These are phyloP conservation scores for Penicillium robsamsonii DNA, from an alignment of 495 filamentous ascomycete species.

Conservation along the genomic window DNA sequence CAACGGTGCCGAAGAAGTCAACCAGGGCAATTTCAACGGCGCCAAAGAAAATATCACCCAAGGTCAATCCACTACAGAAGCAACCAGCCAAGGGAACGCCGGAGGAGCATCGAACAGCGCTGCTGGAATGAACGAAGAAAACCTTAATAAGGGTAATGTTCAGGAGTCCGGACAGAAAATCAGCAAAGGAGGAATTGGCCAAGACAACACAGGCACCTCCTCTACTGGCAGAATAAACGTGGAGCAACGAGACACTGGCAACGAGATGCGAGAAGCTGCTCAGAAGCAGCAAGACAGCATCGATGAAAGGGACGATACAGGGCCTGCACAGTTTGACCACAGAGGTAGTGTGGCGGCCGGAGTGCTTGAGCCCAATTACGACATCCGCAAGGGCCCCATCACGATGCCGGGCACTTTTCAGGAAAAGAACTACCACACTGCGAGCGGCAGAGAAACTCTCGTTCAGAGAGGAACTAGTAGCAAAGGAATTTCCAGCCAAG, in stretches of 20 bases:
- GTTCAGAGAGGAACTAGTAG: slow-evolving; percentile 1
- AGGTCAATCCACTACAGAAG: slow-evolving; percentile 13
- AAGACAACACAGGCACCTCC: slow-evolving; percentile 3
- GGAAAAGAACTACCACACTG: slow-evolving; percentile 5
- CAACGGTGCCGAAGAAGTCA: slow-evolving; percentile 10
- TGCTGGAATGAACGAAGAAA: slow-evolving; percentile 7
- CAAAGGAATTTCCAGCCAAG: not conserved
- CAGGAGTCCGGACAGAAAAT: slow-evolving; percentile 12
- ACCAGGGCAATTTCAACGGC: slow-evolving; percentile 15
- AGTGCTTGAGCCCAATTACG: slow-evolving; percentile 18
- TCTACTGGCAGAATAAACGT: not conserved
- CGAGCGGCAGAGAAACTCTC: not conserved
- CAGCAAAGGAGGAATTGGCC: slow-evolving; percentile 2
- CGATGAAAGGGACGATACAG: not conserved
- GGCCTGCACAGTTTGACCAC: not conserved
- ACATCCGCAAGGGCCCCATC: slow-evolving; percentile 29
- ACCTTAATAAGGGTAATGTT: slow-evolving; percentile 9
- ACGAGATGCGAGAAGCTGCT: not conserved
- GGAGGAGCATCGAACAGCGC: slow-evolving; percentile 4
- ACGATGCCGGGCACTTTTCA: slow-evolving; percentile 16
- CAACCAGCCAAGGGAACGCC: slow-evolving; percentile 4
- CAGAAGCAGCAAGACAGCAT: not conserved
- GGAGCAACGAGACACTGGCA: slow-evolving; percentile 1
- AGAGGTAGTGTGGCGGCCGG: slow-evolving; percentile 9
- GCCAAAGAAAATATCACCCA: slow-evolving; percentile 14